Evolutionary conservation across 306 rosid species (phyloP).

Genomic region (Geum urbanum): DNA sequence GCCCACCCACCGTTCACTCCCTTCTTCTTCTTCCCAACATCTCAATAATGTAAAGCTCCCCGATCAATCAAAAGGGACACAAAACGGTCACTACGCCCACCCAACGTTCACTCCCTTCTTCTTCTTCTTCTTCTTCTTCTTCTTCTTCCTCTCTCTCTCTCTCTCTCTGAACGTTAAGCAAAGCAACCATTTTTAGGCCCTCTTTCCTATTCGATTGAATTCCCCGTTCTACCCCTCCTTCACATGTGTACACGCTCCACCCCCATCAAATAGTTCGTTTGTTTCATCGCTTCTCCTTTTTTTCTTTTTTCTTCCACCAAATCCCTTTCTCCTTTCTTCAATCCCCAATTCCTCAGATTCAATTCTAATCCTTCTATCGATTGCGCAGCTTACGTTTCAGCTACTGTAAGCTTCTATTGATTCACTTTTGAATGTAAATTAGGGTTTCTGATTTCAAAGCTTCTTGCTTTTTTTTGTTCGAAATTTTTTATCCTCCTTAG

Average conservation of each 20-base stretch:
- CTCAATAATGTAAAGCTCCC: too few species aligned
- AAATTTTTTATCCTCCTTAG: background rate
- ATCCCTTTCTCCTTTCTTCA: background rate
- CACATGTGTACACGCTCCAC: too few species aligned
- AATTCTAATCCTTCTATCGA: background rate
- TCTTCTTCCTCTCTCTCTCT: too few species aligned
- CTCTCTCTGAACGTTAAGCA: background rate
- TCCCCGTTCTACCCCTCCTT: too few species aligned
- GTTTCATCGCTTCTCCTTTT: background rate
- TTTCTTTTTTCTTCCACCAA: background rate
- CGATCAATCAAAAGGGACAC: background rate
- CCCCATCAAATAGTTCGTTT: background rate
- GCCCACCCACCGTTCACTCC: too few species aligned
- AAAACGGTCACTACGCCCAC: background rate
- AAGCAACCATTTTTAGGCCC: background rate
- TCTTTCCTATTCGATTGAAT: too few species aligned
- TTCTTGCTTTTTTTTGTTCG: background rate
- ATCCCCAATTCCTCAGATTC: background rate
- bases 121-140: too few species aligned
- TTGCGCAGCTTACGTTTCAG: background rate
- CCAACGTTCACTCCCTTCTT: conserved; percentile 2
- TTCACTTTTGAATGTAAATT: background rate
- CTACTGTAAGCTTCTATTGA: background rate
- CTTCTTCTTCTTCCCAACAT: too few species aligned
- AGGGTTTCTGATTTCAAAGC: background rate